A percentile compares a stretch with the other conserved stretches of the same genome.
Conservation (phyloP, 257 asterid species). For the Gentiana dahurica region DNA sequence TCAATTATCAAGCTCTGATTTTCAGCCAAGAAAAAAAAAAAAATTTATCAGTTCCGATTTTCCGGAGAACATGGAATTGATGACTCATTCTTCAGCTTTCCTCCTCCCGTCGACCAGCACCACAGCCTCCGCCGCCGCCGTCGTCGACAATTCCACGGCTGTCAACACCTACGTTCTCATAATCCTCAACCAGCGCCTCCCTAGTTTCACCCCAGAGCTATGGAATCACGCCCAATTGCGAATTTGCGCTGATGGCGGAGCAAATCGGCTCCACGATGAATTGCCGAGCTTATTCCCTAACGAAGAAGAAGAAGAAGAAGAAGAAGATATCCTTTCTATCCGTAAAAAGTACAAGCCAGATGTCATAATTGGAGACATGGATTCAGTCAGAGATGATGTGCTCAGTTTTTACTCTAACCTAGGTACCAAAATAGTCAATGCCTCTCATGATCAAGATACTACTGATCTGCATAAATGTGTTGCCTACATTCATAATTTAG, state of each 20-base stretch:
- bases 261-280: slow-evolving; percentile 77
- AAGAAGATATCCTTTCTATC: slow-evolving; percentile 41
- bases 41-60: too few species aligned
- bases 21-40: too few species aligned
- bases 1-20: too few species aligned
- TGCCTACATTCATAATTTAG: slow-evolving; percentile 40
- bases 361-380: slow-evolving; percentile 85
- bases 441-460: slow-evolving; percentile 79
- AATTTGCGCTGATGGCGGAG: slow-evolving; percentile 94
- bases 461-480: slow-evolving; percentile 91
- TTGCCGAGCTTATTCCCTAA: slow-evolving; percentile 59
- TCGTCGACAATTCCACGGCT: slow-evolving; percentile 18
- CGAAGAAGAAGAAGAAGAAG: too few species aligned
- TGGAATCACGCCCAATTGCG: slow-evolving; percentile 77
- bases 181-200: slow-evolving; percentile 67
- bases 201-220: slow-evolving; percentile 70
- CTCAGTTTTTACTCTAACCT: slow-evolving; percentile 41
- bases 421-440: slow-evolving; percentile 65
- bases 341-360: slow-evolving; percentile 82
- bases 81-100: slow-evolving; percentile 62
- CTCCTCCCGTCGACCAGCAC: slow-evolving; percentile 45
- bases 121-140: slow-evolving; percentile 14
- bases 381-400: slow-evolving; percentile 78
- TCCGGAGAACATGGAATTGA: slow-evolving; percentile 33
- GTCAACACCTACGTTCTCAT: slow-evolving; percentile 47